These are phyloP conservation scores for Ophiostoma angusticollis DNA, from an alignment of 2,329 filamentous ascomycete species.

Conservation along the genomic window DNA sequence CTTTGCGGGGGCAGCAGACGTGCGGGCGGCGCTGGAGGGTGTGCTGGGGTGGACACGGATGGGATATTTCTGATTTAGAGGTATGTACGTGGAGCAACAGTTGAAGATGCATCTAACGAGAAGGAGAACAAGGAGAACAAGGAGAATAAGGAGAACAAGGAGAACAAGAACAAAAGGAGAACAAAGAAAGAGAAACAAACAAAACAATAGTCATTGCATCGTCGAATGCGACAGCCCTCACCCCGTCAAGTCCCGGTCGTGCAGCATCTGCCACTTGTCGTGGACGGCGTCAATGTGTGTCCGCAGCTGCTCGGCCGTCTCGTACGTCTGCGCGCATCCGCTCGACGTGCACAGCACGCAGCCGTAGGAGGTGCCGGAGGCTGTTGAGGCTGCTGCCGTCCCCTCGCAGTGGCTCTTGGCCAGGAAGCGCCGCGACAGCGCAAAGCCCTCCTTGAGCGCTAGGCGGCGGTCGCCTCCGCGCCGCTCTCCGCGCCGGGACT, in stretches of 20 bases:
- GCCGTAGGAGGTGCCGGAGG: constrained; percentile 20
- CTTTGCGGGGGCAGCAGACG: constrained; percentile 46
- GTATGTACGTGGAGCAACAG: no score
- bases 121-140: neutral
- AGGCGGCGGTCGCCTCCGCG: constrained; percentile 5
- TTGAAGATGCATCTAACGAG: no score
- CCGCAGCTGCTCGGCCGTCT: constrained; percentile 19
- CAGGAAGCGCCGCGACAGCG: constrained; percentile 25
- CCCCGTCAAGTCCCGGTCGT: constrained; percentile 23
- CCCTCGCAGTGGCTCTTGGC: constrained; percentile 29
- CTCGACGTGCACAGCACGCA: constrained; percentile 28
- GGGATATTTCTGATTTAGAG: constrained; percentile 8
- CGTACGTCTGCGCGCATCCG: constrained; percentile 23
- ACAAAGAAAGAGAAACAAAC: neutral
- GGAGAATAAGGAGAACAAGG: neutral
- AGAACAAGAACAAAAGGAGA: neutral
- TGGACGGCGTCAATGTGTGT: constrained; percentile 25
- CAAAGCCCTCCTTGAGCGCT: constrained; percentile 26
- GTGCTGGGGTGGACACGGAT: constrained; percentile 47
- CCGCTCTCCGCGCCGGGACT: neutral
- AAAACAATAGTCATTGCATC: neutral
- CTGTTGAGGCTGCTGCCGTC: neutral
- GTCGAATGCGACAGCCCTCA: neutral
- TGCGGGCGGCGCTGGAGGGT: constrained; percentile 56
- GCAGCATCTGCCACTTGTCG: constrained; percentile 30